A percentile compares a stretch with the other conserved stretches of the same genome.
Evolutionary conservation across 2,329 filamentous ascomycete species (phyloP).

Genomic region (Microcyclosporella mali): DNA sequence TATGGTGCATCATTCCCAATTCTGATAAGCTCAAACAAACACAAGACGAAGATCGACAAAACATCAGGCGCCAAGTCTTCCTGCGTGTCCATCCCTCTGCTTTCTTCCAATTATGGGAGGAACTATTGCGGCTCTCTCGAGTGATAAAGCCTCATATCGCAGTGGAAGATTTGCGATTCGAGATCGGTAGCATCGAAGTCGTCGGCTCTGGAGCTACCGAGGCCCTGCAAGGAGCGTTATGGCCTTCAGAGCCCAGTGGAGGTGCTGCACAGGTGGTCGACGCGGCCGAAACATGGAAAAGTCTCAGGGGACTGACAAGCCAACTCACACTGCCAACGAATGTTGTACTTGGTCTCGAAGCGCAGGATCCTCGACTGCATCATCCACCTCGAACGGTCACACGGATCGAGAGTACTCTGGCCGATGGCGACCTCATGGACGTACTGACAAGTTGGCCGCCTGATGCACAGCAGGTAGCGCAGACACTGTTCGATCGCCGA

Average conservation of each 20-base stretch:
- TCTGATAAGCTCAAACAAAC: slow-evolving; percentile 11
- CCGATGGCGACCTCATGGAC: slow-evolving; percentile 47
- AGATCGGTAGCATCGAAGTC: slow-evolving; percentile 66
- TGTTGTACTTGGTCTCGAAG: slow-evolving; percentile 64
- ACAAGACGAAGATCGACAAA: slow-evolving; percentile 28
- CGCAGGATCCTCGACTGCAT: slow-evolving; percentile 72
- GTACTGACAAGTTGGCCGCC: slow-evolving; percentile 62
- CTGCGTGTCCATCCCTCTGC: slow-evolving; percentile 77
- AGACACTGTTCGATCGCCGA: slow-evolving; percentile 60
- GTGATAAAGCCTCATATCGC: slow-evolving; percentile 56
- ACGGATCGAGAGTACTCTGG: slow-evolving; percentile 17
- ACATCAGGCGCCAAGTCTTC: slow-evolving; percentile 51
- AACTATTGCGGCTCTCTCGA: slow-evolving; percentile 53
- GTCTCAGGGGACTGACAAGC: slow-evolving; percentile 57
- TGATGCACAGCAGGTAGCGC: slow-evolving; percentile 43
- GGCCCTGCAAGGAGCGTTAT: slow-evolving; percentile 63
- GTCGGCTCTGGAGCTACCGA: slow-evolving; percentile 73
- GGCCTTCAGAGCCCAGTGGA: slow-evolving; percentile 32
- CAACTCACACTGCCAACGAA: slow-evolving; percentile 63
- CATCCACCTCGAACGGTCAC: slow-evolving; percentile 61
- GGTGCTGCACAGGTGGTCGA: slow-evolving; percentile 15
- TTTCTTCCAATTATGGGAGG: slow-evolving; percentile 62
- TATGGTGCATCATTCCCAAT: slow-evolving; percentile 60
- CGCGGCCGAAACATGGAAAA: slow-evolving; percentile 42
- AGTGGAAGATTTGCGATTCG: slow-evolving; percentile 64